Evolutionary conservation across 768 basidiomycete genomes (phyloP).

Genomic region (Auricularia sp.): DNA sequence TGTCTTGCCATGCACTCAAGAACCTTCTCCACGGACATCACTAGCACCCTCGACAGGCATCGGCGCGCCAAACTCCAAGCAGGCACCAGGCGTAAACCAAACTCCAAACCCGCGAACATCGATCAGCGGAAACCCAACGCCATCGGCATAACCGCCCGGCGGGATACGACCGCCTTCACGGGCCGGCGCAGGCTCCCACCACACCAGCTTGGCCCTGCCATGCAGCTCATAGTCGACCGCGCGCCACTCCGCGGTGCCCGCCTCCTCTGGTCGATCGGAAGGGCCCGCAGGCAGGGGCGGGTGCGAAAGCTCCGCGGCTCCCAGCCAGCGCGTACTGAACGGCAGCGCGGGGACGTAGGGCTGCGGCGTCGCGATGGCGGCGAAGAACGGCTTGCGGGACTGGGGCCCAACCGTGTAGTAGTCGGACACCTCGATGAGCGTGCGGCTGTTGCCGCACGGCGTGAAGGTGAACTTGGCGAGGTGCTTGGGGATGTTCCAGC

Average conservation of each 20-base stretch:
- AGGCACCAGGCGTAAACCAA: not conserved
- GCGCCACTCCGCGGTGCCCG: not conserved
- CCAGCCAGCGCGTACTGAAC: not conserved
- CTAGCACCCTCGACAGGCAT: not conserved
- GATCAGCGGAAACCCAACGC: not conserved
- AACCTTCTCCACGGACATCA: not conserved
- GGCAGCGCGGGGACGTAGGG: slow-evolving; percentile 3
- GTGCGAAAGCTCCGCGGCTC: not conserved
- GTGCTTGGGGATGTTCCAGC: slow-evolving; percentile 11
- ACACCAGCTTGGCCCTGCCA: not conserved
- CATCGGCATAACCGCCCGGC: not conserved
- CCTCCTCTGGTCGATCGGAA: not conserved
- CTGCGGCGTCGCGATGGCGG: slow-evolving; percentile 4
- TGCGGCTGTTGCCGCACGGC: not conserved
- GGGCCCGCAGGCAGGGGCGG: slow-evolving; percentile 2
- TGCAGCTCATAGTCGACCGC: not conserved
- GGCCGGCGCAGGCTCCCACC: not conserved
- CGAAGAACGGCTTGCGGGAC: slow-evolving; percentile 3
- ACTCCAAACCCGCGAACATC: not conserved
- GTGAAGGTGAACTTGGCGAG: slow-evolving; percentile 9
- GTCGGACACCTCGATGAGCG: not conserved
- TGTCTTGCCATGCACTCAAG: too few species aligned
- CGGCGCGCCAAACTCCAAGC: not conserved
- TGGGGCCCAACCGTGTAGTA: not conserved
- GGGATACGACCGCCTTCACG: not conserved